phyloP scores from a whole-genome alignment of 257 asterid species.

The Coffea eugenioides region DNA sequence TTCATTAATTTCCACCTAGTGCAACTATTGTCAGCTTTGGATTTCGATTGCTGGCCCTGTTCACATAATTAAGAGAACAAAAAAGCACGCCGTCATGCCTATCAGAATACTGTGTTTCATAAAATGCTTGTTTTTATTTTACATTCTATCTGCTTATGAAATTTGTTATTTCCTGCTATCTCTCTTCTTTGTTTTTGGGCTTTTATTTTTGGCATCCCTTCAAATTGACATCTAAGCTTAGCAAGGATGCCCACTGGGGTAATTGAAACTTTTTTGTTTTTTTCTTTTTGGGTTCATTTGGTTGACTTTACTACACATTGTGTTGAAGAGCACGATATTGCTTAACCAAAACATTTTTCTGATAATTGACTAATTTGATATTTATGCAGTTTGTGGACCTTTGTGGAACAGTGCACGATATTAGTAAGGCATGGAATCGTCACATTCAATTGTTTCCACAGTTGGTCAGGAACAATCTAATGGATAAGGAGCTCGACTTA shows the following conservation, averaged over 20 bases:
- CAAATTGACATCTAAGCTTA: not conserved
- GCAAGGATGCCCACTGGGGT: not conserved
- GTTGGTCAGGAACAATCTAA: conserved; percentile 43
- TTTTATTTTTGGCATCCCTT: not conserved
- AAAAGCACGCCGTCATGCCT: not conserved
- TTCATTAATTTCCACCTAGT: not conserved
- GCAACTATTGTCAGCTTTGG: not conserved
- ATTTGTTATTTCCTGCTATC: not conserved
- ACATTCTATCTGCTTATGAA: not conserved
- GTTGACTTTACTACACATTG: not conserved
- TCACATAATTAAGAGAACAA: too few relatives aligned
- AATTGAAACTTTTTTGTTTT: not conserved
- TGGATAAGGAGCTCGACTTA: conserved; percentile 28
- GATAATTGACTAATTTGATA: conserved; percentile 19
- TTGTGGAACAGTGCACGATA: conserved; percentile 71
- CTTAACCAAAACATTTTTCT: not conserved
- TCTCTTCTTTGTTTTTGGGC: not conserved
- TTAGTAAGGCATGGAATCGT: conserved; percentile 69
- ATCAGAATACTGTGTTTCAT: not conserved
- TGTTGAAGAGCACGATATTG: not conserved
- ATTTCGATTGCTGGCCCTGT: not conserved
- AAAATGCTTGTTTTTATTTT: too few relatives aligned
- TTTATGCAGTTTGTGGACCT: conserved; percentile 76
- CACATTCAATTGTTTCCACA: conserved; percentile 72
- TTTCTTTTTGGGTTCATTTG: not conserved